Evolutionary conservation across 495 filamentous ascomycete species (phyloP).

Genomic region (Penicillium lagena): DNA sequence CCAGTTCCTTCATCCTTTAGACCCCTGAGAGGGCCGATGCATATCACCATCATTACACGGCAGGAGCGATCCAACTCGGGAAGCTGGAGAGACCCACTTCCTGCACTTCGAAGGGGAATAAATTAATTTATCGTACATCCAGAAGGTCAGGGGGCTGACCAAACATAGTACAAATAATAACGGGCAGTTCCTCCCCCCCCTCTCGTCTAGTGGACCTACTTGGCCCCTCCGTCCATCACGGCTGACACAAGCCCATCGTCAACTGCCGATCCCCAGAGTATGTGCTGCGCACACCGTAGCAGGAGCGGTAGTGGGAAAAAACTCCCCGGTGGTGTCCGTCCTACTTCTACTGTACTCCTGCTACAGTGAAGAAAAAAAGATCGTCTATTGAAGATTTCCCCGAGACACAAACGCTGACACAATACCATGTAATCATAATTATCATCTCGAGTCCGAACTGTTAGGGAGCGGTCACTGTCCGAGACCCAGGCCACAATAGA

Average conservation of each 20-base stretch:
- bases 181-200: background rate
- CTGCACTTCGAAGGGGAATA: slow-evolving; percentile 12
- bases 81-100: slow-evolving; percentile 17
- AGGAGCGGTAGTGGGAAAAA: background rate
- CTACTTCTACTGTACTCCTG: too few relatives aligned
- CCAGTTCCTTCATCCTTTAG: too few relatives aligned
- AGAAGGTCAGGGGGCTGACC: slow-evolving; percentile 14
- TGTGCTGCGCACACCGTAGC: slow-evolving; percentile 11
- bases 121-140: slow-evolving; percentile 9
- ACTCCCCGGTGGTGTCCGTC: too few relatives aligned
- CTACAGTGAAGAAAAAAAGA: too few relatives aligned
- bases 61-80: slow-evolving; percentile 13
- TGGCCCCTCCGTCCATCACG: background rate
- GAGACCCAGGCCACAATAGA: slow-evolving; percentile 8
- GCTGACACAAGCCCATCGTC: slow-evolving; percentile 10
- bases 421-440: too few relatives aligned
- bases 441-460: background rate
- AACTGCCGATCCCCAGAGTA: slow-evolving; percentile 20
- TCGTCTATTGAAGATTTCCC: too few relatives aligned
- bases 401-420: too few relatives aligned
- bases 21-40: background rate
- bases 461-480: slow-evolving; percentile 11
- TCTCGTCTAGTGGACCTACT: slow-evolving; percentile 6
- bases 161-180: background rate
- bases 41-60: slow-evolving; percentile 8